Conservation (phyloP, 306 rosid species). For the Benincasa hispida region DNA sequence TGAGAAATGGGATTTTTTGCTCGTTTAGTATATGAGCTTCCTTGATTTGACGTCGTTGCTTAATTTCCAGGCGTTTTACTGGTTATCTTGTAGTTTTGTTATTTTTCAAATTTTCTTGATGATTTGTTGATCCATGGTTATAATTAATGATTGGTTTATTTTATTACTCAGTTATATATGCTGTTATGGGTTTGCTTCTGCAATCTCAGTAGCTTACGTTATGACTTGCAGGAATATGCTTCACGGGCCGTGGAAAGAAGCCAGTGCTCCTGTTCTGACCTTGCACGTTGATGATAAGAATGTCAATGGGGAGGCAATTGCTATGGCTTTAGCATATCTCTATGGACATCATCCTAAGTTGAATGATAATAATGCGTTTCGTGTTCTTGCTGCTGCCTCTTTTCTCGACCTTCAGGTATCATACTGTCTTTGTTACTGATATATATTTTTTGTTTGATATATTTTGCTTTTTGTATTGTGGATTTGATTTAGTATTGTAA, state of each 20-base stretch:
- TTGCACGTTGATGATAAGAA: slow-evolving; percentile 80
- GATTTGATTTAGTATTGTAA: not conserved
- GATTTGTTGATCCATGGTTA: not conserved
- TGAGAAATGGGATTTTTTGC: not conserved
- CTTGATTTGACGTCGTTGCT: not conserved
- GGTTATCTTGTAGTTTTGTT: not conserved
- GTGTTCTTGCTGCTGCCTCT: slow-evolving; percentile 93
- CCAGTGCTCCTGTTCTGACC: slow-evolving; percentile 61
- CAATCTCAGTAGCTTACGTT: slow-evolving; percentile 3
- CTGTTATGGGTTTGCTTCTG: not conserved
- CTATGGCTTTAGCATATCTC: slow-evolving; percentile 80
- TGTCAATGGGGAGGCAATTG: slow-evolving; percentile 75
- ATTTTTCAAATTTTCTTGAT: not conserved
- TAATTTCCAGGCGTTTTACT: not conserved
- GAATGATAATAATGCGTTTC: slow-evolving; percentile 76
- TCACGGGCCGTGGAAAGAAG: slow-evolving; percentile 99
- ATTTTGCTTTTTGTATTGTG: not conserved
- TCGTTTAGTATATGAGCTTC: not conserved
- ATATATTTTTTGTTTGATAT: not conserved
- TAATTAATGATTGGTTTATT: not conserved
- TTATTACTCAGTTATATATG: not conserved
- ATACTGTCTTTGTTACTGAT: not conserved
- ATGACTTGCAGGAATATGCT: slow-evolving; percentile 72
- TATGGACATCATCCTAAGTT: slow-evolving; percentile 96
- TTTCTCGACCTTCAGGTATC: slow-evolving; percentile 96